Percentiles rank a stretch among this genome's conserved stretches.
phyloP scores from a whole-genome alignment of 2,329 filamentous ascomycete genomes.

The Salinomyces thailandicus region DNA sequence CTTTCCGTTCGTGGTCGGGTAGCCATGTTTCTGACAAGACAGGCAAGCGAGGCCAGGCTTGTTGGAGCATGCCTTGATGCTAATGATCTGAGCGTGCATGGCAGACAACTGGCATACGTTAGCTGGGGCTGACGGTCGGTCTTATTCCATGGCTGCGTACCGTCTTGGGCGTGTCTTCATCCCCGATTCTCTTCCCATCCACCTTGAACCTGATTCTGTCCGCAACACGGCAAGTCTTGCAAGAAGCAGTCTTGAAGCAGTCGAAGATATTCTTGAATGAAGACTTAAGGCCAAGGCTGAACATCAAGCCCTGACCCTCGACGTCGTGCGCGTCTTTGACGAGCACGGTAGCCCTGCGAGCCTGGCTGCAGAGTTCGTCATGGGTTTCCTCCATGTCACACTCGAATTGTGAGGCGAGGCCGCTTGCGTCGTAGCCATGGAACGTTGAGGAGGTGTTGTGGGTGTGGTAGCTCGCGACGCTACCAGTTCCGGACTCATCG shows the following conservation, averaged over 20 bases:
- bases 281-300: neutral
- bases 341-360: neutral
- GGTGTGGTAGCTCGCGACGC: too few species aligned
- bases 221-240: neutral
- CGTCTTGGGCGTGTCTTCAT: neutral
- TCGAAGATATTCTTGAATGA: conserved; percentile 1
- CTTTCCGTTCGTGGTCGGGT: neutral
- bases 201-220: conserved; percentile 2
- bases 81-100: neutral
- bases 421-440: neutral
- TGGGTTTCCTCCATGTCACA: neutral
- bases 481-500: too few species aligned
- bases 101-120: too few species aligned
- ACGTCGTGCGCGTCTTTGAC: conserved; percentile 3
- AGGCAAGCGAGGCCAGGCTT: neutral
- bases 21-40: neutral
- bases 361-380: neutral
- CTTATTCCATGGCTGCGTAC: neutral
- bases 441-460: neutral
- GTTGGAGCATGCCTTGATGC: conserved; percentile 1
- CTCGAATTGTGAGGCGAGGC: neutral
- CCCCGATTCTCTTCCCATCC: neutral
- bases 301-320: neutral
- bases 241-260: conserved; percentile 1
- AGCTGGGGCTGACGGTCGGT: too few species aligned